A percentile compares a stretch with the other conserved stretches of the same genome.
Conservation (phyloP, 2,329 filamentous ascomycete species). For the Penicillium sp. region DNA sequence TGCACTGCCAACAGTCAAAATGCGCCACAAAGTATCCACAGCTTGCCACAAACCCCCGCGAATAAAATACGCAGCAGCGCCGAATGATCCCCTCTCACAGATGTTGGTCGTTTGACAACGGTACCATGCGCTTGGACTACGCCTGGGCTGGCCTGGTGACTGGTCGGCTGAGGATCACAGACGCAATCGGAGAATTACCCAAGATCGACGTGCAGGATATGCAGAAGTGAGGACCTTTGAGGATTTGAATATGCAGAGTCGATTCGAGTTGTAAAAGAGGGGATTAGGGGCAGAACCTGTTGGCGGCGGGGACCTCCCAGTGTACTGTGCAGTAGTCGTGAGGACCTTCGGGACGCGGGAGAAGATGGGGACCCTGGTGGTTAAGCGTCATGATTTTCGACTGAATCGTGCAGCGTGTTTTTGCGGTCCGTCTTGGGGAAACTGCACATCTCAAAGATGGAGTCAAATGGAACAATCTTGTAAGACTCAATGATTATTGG, state of each 20-base stretch:
- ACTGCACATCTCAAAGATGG: not conserved
- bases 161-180: conserved; percentile 10
- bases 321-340: conserved; percentile 11
- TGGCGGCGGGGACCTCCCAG: conserved; percentile 3
- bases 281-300: conserved; percentile 3
- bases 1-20: conserved; percentile 8
- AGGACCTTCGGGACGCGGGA: conserved; percentile 17
- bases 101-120: conserved; percentile 11
- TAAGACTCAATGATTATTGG: not conserved
- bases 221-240: conserved; percentile 20
- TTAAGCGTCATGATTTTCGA: conserved; percentile 21
- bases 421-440: conserved; percentile 5
- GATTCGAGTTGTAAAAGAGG: conserved; percentile 2
- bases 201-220: conserved; percentile 18
- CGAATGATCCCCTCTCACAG: conserved; percentile 3
- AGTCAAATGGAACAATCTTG: not conserved
- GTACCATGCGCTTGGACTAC: conserved; percentile 15
- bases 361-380: conserved; percentile 35
- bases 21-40: not conserved
- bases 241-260: not conserved
- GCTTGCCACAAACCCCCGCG: not conserved
- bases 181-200: conserved; percentile 21
- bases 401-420: conserved; percentile 15
- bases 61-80: not conserved
- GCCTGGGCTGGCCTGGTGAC: conserved; percentile 4